phyloP scores from a whole-genome alignment of 2,329 filamentous ascomycete species.

The Colletotrichum sp. region DNA sequence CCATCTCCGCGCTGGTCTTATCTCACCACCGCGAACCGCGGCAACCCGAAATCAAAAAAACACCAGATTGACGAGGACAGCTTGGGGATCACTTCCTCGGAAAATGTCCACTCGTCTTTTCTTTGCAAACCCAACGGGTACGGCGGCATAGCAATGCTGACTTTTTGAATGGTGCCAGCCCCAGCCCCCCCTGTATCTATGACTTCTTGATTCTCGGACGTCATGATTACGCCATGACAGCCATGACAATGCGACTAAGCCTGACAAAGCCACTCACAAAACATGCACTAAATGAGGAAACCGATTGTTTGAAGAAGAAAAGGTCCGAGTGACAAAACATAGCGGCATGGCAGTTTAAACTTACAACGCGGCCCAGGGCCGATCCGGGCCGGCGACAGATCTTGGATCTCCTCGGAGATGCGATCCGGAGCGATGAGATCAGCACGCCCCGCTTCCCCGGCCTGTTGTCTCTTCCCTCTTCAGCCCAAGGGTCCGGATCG shows the following conservation, averaged over 20 bases:
- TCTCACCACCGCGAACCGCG: neutral
- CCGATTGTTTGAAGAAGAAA: neutral
- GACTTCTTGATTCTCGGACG: neutral
- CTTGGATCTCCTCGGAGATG: neutral
- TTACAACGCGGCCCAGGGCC: neutral
- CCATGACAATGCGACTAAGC: neutral
- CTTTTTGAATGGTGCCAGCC: neutral
- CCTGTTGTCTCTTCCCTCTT: neutral
- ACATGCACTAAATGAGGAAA: neutral
- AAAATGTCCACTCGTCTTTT: neutral
- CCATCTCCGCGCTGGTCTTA: neutral
- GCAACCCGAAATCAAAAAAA: neutral
- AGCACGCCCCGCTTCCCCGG: neutral
- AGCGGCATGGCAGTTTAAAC: neutral
- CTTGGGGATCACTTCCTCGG: neutral
- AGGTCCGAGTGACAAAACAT: neutral
- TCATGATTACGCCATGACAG: slow-evolving; percentile 20
- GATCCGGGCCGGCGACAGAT: neutral
- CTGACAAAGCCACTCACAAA: neutral
- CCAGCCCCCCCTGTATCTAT: neutral
- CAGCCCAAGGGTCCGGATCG: neutral
- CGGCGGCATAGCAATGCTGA: neutral
- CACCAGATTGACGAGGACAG: neutral
- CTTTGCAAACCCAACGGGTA: neutral
- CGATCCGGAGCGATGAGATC: neutral